Conservation (phyloP, 345 rosid genomes). For the Hibiscus syriacus region DNA sequence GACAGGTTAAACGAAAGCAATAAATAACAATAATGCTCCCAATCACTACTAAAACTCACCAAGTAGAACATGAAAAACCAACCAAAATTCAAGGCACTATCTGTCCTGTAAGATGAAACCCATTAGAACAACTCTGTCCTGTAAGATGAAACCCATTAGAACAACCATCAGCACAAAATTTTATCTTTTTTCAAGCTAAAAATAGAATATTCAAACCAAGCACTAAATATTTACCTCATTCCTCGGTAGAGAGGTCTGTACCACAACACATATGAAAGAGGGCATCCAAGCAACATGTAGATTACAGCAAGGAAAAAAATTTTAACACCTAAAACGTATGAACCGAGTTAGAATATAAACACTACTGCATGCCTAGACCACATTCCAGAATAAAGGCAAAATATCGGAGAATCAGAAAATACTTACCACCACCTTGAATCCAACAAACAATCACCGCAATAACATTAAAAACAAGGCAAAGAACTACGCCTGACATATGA, state of each 20-base stretch:
- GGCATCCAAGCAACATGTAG: conserved; percentile 77
- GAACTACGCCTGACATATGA: conserved; percentile 62
- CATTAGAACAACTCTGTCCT: conserved; percentile 52
- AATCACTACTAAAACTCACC: conserved; percentile 47
- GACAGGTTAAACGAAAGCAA: background rate
- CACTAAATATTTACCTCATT: conserved; percentile 58
- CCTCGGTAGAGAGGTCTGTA: conserved; percentile 97
- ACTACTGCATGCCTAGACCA: background rate
- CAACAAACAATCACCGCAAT: conserved; percentile 80
- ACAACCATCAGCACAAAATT: conserved; percentile 5
- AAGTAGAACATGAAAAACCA: conserved; percentile 95
- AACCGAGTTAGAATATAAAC: conserved; percentile 15
- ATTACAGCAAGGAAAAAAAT: conserved; percentile 86
- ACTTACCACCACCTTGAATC: conserved; percentile 92
- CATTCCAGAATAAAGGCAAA: background rate
- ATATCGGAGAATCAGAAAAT: background rate
- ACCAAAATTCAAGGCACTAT: conserved; percentile 89
- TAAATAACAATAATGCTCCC: background rate
- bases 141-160: conserved; percentile 25
- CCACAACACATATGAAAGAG: conserved; percentile 89
- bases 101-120: conserved; percentile 62
- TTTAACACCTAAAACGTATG: conserved; percentile 56
- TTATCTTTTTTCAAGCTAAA: conserved; percentile 4
- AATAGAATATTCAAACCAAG: background rate
- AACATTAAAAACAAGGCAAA: conserved; percentile 78